Conservation (phyloP, 148 eudicot genomes). For the Spergularia marina region DNA sequence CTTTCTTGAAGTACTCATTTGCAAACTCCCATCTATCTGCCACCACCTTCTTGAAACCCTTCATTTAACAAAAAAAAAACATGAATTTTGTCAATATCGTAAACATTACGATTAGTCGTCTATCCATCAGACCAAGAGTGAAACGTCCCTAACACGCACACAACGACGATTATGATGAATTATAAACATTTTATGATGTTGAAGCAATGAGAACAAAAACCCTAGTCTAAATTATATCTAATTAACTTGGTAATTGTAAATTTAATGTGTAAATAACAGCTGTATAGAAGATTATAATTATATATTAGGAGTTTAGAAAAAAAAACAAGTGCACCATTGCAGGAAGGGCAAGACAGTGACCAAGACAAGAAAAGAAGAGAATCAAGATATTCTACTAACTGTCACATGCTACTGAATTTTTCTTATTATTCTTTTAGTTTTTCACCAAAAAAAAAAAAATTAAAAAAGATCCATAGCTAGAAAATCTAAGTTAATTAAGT, state of each 20-base stretch:
- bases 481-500: conserved; percentile 2
- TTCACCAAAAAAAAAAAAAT: neutral
- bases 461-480: neutral
- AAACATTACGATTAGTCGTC: neutral
- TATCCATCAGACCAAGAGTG: neutral
- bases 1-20: conserved; percentile 49
- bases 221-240: neutral
- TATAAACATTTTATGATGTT: no score
- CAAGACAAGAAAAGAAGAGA: conserved; percentile 31
- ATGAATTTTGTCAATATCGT: neutral
- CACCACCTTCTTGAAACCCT: conserved; percentile 65
- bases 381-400: conserved; percentile 33
- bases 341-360: conserved; percentile 15
- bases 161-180: no score
- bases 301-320: conserved; percentile 1
- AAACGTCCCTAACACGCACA: no score
- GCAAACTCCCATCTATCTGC: conserved; percentile 68
- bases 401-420: conserved; percentile 29
- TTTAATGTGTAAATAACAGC: neutral
- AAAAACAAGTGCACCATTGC: neutral
- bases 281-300: neutral
- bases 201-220: neutral
- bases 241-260: neutral
- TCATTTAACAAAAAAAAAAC: neutral
- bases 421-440: no score